Evolutionary conservation across 2,329 filamentous ascomycete species (phyloP), one percentile per base, ranked within the genome.

Genomic region (Colletotrichum tamarilloi): DNA sequence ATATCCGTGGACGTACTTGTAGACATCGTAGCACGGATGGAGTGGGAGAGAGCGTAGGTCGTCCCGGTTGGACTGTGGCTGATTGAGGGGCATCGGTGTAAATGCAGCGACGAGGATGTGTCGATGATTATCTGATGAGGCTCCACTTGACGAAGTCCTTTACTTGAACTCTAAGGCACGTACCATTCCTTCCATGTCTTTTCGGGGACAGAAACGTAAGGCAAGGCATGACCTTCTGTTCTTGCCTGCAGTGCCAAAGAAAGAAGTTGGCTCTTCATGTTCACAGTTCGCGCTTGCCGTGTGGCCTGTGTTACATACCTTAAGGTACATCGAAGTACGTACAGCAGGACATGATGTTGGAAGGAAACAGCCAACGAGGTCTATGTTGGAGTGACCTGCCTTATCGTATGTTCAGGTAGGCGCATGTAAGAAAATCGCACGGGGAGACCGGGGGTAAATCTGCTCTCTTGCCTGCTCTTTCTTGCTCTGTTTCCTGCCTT

Each of bases 371-470:
- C 42, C 42, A 49, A 49, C 19, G 42, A 49, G 42, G 42, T 49
- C 19, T 19, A 8, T 22, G 42, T 11, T 28, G 16, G 26, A 56
- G 53, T 56, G 24, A 14, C 22, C 53, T 19, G 62, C 38, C 60
- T 66, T 66, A 59, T 66, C 67, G 67, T 66, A 70, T 55, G 67
- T 59, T 70, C 38, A 38, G 62, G 55, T 52, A 59, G 67, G 67
- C 58, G 49, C 22, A 35, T 46, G 56, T 30, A 55, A 22, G 35
- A 59, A 49, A 49, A 11, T 3, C 42, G 42, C 42, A 49, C 8
- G 42, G 42, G 42, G 42, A 49, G n/a, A 49, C 16, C n/a, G 42
- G 42, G 42, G 8, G 42, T 9, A 49, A 49, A 49, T n/a, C 9
- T 49, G 42, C 42, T 11, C 19, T 22, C 19, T 49, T 49, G 16